These are phyloP conservation scores for Entrophospora sp. DNA, from an alignment of 192 early-diverging fungal genomes.

Conservation along the genomic window DNA sequence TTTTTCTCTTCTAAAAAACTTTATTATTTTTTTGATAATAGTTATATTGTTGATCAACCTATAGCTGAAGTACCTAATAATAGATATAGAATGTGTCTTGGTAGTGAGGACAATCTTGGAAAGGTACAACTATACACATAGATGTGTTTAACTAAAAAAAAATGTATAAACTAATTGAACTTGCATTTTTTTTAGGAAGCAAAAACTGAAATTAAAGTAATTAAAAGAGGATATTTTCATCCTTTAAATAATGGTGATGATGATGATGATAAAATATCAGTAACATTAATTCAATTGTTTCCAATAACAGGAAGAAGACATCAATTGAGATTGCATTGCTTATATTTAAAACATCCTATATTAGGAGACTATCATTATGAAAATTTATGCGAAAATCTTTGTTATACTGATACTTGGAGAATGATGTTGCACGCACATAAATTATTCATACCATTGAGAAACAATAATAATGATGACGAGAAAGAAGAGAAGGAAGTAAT, in stretches of 20 bases:
- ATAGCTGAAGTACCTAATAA: slow-evolving; percentile 25
- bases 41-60: slow-evolving; percentile 21
- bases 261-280: too few species aligned
- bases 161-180: neutral
- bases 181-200: slow-evolving; percentile 1
- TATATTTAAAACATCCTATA: slow-evolving; percentile 27
- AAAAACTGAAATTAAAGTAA: slow-evolving; percentile 19
- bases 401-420: slow-evolving; percentile 26
- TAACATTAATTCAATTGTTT: slow-evolving; percentile 18
- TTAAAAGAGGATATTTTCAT: slow-evolving; percentile 19
- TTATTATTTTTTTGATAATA: slow-evolving; percentile 1
- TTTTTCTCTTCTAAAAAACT: neutral
- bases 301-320: slow-evolving; percentile 27
- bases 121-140: neutral
- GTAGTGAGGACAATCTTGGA: slow-evolving; percentile 15
- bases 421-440: slow-evolving; percentile 40
- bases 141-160: neutral
- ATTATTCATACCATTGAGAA: too few species aligned
- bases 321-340: slow-evolving; percentile 26
- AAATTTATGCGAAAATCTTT: too few species aligned
- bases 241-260: too few species aligned
- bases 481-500: too few species aligned
- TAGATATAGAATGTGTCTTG: slow-evolving; percentile 25
- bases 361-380: too few species aligned
- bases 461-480: too few species aligned